Evolutionary conservation across 345 rosid genomes (phyloP).

Genomic region (Gossypium arboreum): DNA sequence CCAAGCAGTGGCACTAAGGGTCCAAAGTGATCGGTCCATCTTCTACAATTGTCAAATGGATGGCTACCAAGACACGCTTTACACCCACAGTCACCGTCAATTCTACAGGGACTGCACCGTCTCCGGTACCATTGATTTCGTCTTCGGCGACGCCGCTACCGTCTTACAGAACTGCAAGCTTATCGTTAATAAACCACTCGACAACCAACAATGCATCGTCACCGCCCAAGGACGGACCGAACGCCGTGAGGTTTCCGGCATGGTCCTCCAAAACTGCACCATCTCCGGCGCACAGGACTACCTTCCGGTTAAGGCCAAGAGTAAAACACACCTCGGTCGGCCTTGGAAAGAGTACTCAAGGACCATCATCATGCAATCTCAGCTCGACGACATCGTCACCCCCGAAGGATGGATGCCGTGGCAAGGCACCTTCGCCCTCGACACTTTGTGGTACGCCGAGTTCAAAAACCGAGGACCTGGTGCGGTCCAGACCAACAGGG

Average conservation of each 20-base stretch:
- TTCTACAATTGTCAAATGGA: conserved; percentile 58
- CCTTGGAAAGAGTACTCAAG: conserved; percentile 64
- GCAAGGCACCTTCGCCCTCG: conserved; percentile 39
- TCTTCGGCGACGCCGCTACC: conserved; percentile 54
- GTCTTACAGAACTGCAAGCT: conserved; percentile 65
- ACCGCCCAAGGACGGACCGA: conserved; percentile 67
- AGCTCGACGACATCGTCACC: conserved; percentile 46
- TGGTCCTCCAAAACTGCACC: conserved; percentile 60
- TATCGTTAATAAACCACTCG: conserved; percentile 45
- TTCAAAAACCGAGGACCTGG: conserved; percentile 59
- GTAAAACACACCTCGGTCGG: conserved; percentile 63
- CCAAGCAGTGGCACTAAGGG: conserved; percentile 75
- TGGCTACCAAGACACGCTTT: conserved; percentile 73
- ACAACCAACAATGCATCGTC: conserved; percentile 43
- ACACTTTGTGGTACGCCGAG: conserved; percentile 61
- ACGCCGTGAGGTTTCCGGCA: conserved; percentile 33
- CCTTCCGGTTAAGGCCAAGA: conserved; percentile 28
- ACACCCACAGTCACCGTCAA: conserved; percentile 61
- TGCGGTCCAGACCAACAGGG: conserved; percentile 37
- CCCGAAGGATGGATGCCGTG: conserved; percentile 65
- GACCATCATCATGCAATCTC: conserved; percentile 54
- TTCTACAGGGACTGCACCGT: conserved; percentile 71
- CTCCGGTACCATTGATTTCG: conserved; percentile 64
- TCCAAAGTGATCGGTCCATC: conserved; percentile 43
- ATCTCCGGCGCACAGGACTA: conserved; percentile 43